These are phyloP conservation scores for Exophiala sp. DNA, from an alignment of 2,329 filamentous ascomycete species.

Conservation along the genomic window DNA sequence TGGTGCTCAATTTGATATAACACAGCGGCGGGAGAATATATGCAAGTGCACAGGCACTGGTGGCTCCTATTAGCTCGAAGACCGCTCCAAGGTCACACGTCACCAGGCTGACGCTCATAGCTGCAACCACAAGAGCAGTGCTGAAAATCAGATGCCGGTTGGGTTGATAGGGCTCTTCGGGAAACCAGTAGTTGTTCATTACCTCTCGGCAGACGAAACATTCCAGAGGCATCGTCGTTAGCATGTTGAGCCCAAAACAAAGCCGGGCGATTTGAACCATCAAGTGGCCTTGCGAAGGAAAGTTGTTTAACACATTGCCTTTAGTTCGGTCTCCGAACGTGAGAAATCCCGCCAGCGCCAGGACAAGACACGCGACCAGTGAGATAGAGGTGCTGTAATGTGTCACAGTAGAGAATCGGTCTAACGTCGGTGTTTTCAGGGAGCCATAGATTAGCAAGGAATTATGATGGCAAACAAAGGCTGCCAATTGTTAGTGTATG, in stretches of 20 bases:
- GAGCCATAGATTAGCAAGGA: constrained; percentile 96
- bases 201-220: constrained; percentile 97
- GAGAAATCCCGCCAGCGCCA: constrained; percentile 85
- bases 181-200: constrained; percentile 79
- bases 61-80: constrained; percentile 93
- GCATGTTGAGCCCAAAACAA: constrained; percentile 97
- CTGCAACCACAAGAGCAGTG: constrained; percentile 69
- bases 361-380: constrained; percentile 80
- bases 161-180: constrained; percentile 69
- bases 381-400: constrained; percentile 89
- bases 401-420: constrained; percentile 87
- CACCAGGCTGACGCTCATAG: constrained; percentile 70
- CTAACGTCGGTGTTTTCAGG: constrained; percentile 84
- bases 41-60: constrained; percentile 85
- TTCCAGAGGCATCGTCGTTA: constrained; percentile 91
- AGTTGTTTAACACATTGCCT: constrained; percentile 98
- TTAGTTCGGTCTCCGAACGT: constrained; percentile 87
- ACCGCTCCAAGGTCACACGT: constrained; percentile 92
- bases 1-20: constrained; percentile 82
- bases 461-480: constrained; percentile 81
- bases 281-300: constrained; percentile 70
- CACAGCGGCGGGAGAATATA: constrained; percentile 94
- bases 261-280: constrained; percentile 93
- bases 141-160: constrained; percentile 82
- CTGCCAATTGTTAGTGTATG: constrained; percentile 32